These are phyloP conservation scores for Gossypium sturtianum DNA, from an alignment of 345 rosid genomes.

Conservation along the genomic window DNA sequence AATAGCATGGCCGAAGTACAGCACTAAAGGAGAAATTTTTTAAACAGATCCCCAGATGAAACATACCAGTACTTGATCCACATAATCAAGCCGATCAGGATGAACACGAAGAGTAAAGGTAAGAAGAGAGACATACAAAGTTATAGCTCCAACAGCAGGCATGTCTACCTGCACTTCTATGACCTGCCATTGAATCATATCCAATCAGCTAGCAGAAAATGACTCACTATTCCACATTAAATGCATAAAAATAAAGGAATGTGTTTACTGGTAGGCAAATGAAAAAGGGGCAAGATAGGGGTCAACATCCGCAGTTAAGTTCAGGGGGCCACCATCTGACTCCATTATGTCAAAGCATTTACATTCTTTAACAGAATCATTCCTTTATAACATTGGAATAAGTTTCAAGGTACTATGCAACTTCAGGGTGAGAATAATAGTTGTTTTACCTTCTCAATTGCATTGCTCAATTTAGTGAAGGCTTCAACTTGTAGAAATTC, in stretches of 20 bases:
- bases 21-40: neutral
- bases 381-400: neutral
- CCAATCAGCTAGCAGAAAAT: constrained; percentile 8
- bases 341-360: neutral
- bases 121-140: constrained; percentile 79
- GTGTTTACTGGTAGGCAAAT: neutral
- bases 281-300: neutral
- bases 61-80: constrained; percentile 89
- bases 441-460: constrained; percentile 67
- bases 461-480: constrained; percentile 71
- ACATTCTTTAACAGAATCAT: neutral
- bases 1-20: neutral
- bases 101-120: constrained; percentile 87
- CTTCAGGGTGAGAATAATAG: constrained; percentile 18
- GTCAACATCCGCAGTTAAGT: neutral
- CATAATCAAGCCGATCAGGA: constrained; percentile 88
- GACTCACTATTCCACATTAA: neutral
- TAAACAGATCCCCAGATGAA: constrained; percentile 15
- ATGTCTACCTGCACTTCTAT: constrained; percentile 79
- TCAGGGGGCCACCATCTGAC: neutral
- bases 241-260: neutral
- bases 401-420: constrained; percentile 4
- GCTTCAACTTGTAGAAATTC: constrained; percentile 95
- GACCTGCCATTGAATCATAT: constrained; percentile 43
- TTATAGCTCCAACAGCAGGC: constrained; percentile 79